Evolutionary conservation across 2,329 filamentous ascomycete species (phyloP).

Genomic region (Colletotrichum karsti): DNA sequence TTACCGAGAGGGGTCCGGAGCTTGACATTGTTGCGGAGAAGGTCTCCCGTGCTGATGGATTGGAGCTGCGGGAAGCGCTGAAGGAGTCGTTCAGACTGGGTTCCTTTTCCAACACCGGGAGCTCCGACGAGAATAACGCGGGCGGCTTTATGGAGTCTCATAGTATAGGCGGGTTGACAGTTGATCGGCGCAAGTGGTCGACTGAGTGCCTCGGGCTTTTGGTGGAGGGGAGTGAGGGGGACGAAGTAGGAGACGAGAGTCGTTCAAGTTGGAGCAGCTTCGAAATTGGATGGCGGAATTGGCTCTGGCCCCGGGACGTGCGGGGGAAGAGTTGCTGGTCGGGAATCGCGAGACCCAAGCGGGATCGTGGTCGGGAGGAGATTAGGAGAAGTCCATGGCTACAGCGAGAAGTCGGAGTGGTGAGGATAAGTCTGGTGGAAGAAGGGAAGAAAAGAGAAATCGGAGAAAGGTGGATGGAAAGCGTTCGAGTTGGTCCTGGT

Average conservation of each 20-base stretch:
- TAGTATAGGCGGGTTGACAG: conserved; percentile 39
- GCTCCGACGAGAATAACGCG: conserved; percentile 95
- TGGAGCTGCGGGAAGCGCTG: conserved; percentile 87
- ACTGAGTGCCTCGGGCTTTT: conserved; percentile 8
- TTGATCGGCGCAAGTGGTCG: conserved; percentile 10
- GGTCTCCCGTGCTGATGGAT: conserved; percentile 92
- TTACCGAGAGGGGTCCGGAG: conserved; percentile 84
- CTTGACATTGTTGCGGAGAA: conserved; percentile 92
- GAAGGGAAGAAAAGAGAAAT: not conserved
- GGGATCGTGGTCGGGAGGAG: conserved; percentile 17
- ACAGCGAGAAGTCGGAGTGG: not conserved
- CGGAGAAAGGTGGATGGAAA: not conserved
- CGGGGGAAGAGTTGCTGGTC: conserved; percentile 24
- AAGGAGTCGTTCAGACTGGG: conserved; percentile 90
- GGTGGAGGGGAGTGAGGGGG: not conserved
- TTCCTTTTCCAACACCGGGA: conserved; percentile 97
- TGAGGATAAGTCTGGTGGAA: not conserved
- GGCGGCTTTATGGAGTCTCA: conserved; percentile 81
- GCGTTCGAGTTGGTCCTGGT: too few species aligned
- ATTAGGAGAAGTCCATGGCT: conserved; percentile 24
- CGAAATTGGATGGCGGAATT: conserved; percentile 16
- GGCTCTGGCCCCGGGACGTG: conserved; percentile 19
- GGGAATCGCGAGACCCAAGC: conserved; percentile 27
- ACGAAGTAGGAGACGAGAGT: not conserved
- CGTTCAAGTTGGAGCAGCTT: conserved; percentile 6